These are phyloP conservation scores for Pseudogymnoascus sp. DNA, from an alignment of 2,329 filamentous ascomycete species.

Conservation along the genomic window DNA sequence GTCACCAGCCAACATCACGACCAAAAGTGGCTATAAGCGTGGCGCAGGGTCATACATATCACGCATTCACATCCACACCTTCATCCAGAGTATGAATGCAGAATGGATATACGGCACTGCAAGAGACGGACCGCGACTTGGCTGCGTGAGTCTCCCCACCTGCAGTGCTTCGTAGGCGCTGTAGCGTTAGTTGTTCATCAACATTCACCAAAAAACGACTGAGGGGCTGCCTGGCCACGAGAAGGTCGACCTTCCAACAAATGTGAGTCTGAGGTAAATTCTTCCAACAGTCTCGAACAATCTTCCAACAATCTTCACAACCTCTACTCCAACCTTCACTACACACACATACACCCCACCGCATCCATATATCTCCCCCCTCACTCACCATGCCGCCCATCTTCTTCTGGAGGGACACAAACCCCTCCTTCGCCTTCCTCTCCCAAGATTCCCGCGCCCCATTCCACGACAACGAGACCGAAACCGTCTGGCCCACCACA, in stretches of 20 bases:
- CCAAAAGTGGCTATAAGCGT: neutral
- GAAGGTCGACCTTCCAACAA: neutral
- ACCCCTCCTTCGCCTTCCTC: slow-evolving; percentile 45
- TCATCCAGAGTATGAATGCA: neutral
- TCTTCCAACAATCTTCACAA: neutral
- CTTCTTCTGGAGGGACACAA: slow-evolving; percentile 43
- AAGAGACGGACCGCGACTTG: neutral
- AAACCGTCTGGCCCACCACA: slow-evolving; percentile 39
- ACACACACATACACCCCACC: neutral
- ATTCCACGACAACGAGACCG: slow-evolving; percentile 35
- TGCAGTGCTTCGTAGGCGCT: neutral
- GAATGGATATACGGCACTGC: neutral
- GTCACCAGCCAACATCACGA: neutral
- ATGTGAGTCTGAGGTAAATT: slow-evolving; percentile 2
- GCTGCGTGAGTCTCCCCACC: neutral
- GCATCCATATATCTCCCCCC: neutral
- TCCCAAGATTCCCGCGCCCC: slow-evolving; percentile 52
- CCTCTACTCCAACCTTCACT: neutral
- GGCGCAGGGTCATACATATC: neutral
- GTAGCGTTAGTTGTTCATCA: neutral
- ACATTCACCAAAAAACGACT: neutral
- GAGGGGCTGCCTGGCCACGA: neutral
- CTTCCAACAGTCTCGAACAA: neutral
- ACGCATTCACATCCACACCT: neutral
- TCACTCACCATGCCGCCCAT: slow-evolving; percentile 2